Percentiles rank a stretch among this genome's conserved stretches.
Conservation (phyloP, 768 basidiomycete species). For the Psilocybe cyanescens region DNA sequence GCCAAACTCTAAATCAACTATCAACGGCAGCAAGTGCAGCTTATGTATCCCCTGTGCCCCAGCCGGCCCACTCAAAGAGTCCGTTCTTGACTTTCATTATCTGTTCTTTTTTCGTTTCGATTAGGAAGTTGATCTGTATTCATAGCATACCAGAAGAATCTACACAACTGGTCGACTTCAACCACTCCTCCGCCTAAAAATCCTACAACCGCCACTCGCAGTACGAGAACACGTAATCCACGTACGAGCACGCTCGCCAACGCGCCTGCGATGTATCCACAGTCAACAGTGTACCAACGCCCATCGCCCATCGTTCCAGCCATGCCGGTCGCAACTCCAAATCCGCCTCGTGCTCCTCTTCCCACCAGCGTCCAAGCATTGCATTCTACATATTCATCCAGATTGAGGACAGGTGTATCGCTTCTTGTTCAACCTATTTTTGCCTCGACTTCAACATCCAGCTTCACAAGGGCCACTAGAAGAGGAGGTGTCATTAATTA, state of each 20-base stretch:
- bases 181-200: constrained; percentile 55
- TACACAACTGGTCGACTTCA: constrained; percentile 69
- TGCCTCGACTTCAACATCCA: constrained; percentile 40
- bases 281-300: constrained; percentile 33
- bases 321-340: constrained; percentile 40
- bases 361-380: constrained; percentile 71
- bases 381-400: constrained; percentile 83
- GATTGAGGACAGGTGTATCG: constrained; percentile 89
- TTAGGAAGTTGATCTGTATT: constrained; percentile 7
- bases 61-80: constrained; percentile 40
- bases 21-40: constrained; percentile 40
- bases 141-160: constrained; percentile 61
- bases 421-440: constrained; percentile 89
- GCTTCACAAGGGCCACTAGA: constrained; percentile 51
- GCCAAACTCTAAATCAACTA: constrained; percentile 63
- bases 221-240: constrained; percentile 41
- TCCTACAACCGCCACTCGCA: constrained; percentile 41
- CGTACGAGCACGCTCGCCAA: constrained; percentile 48
- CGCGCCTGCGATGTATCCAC: constrained; percentile 24
- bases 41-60: constrained; percentile 45
- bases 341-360: constrained; percentile 59
- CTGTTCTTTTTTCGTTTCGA: constrained; percentile 1
- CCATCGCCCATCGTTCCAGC: constrained; percentile 36
- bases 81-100: constrained; percentile 5
- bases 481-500: constrained; percentile 83